Base-by-base conservation (phyloP, 176 grass and related monocot genomes). In the Coix lacrymajobi region DNA sequence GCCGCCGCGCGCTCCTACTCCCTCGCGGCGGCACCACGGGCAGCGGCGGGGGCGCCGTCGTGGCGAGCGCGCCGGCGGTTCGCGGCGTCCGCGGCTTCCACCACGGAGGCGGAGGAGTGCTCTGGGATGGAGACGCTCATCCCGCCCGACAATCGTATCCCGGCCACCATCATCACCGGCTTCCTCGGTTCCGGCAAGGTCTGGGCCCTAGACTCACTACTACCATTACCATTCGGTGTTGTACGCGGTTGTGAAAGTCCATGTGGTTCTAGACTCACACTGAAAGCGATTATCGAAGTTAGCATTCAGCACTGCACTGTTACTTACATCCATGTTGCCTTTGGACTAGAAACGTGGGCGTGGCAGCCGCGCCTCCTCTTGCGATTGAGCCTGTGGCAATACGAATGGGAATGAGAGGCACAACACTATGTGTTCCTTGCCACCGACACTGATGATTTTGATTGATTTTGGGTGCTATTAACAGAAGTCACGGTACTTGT, bases 181-280 rank as follows among this genome's bases (percentile, higher is more conserved):
- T 96, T 99, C 85, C 89, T 99, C 25, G 96, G 96, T 52, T 92
- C 96, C 36, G 93, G 96, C 30, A 96, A 99, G 93, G 96, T 99
- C 61, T 79, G 44, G 9, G 1, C 36, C 48, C 30, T 40, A 71
- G 54, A 19, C 60, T 9, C 36, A 17, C 0, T 49, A 31, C 11
- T 28, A 41, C 33, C n/a, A n/a, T n/a, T 19, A 49, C 46, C 19
- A 10, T 66, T 65, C 58, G 32, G 32, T 38, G 10, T 7, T 8
- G 49, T 69, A 34, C 14, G 4, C 38, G 52, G 15, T 20, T 7
- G 2, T 8, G 20, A 4, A 5, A 1, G 5, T 26, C 28, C 30
- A 39, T 32, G 9, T 34, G 2, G 2, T 5, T 22, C 31, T 1
- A 4, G 3, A 33, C 2, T 48, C 0, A 3, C 5, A 10, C 1